A percentile compares a stretch with the other conserved stretches of the same genome.
phyloP scores from a whole-genome alignment of 331 rosid genomes.

The Arachis monticola region DNA sequence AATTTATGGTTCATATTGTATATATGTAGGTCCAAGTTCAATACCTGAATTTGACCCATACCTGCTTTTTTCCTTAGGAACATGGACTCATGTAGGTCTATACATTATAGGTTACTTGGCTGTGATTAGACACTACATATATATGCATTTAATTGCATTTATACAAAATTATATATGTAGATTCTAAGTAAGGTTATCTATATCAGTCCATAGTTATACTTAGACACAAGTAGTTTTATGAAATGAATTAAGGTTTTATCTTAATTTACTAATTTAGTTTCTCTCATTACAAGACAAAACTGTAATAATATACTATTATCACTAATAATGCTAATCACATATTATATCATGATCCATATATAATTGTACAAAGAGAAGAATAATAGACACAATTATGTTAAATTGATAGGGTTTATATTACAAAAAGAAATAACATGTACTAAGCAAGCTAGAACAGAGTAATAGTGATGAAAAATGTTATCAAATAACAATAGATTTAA shows the following conservation, averaged over 20 bases:
- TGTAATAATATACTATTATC: neutral
- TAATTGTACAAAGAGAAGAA: neutral
- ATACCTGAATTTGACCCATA: constrained; percentile 31
- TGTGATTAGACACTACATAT: neutral
- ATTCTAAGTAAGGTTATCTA: neutral
- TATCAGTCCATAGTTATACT: neutral
- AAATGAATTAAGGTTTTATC: too few relatives aligned
- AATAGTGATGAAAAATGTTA: too few relatives aligned
- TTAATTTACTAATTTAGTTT: too few relatives aligned
- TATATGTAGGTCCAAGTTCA: neutral
- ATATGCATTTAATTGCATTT: neutral
- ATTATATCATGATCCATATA: too few relatives aligned
- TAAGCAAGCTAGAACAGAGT: too few relatives aligned
- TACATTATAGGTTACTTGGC: neutral
- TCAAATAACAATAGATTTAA: too few relatives aligned
- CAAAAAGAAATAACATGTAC: neutral
- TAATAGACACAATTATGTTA: too few relatives aligned
- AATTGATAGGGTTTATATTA: too few relatives aligned
- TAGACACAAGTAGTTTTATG: neutral
- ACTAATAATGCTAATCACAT: too few relatives aligned
- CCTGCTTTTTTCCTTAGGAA: constrained; percentile 16
- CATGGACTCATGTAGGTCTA: constrained; percentile 1
- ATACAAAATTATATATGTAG: neutral
- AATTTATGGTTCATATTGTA: constrained; percentile 4
- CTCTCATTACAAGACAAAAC: neutral